Conservation (phyloP, 805 yeast species). For the Kluyveromyces wickerhamii region DNA sequence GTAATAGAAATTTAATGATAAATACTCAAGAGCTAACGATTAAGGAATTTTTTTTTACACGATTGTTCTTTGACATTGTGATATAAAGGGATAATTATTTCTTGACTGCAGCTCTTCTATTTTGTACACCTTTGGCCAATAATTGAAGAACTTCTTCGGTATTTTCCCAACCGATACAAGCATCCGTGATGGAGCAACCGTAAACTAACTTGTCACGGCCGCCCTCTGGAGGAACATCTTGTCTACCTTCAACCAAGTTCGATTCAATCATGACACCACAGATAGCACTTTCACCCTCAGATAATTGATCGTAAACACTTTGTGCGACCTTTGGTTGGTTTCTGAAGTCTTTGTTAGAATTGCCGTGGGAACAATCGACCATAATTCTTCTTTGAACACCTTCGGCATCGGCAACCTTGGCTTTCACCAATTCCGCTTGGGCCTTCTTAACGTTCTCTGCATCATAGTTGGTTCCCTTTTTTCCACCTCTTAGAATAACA, state of each 20-base stretch:
- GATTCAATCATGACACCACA: slow-evolving; percentile 98
- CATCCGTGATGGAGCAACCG: slow-evolving; percentile 96
- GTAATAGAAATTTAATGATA: too few relatives aligned
- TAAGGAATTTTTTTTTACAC: too few relatives aligned
- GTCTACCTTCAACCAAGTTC: slow-evolving; percentile 86
- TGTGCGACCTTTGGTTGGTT: slow-evolving; percentile 90
- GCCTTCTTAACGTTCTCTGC: slow-evolving; percentile 63
- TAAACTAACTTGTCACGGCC: slow-evolving; percentile 73
- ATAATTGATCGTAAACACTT: slow-evolving; percentile 68
- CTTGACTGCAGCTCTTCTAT: slow-evolving; percentile 48
- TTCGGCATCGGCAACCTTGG: slow-evolving; percentile 38
- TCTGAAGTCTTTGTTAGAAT: slow-evolving; percentile 81
- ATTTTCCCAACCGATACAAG: slow-evolving; percentile 86
- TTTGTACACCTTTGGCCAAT: slow-evolving; percentile 72
- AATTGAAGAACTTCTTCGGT: slow-evolving; percentile 65
- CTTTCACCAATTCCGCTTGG: slow-evolving; percentile 46
- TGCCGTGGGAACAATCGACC: slow-evolving; percentile 98
- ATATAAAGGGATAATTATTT: too few relatives aligned
- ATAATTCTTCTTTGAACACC: slow-evolving; percentile 59
- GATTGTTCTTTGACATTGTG: too few relatives aligned
- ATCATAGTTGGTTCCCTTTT: slow-evolving; percentile 85
- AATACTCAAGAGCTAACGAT: too few relatives aligned
- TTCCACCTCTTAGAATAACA: slow-evolving; percentile 93
- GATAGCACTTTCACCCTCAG: slow-evolving; percentile 63
- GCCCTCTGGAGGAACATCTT: slow-evolving; percentile 72